Evolutionary conservation across 2,329 filamentous ascomycete species (phyloP).

Genomic region (Mariannaea elegans): DNA sequence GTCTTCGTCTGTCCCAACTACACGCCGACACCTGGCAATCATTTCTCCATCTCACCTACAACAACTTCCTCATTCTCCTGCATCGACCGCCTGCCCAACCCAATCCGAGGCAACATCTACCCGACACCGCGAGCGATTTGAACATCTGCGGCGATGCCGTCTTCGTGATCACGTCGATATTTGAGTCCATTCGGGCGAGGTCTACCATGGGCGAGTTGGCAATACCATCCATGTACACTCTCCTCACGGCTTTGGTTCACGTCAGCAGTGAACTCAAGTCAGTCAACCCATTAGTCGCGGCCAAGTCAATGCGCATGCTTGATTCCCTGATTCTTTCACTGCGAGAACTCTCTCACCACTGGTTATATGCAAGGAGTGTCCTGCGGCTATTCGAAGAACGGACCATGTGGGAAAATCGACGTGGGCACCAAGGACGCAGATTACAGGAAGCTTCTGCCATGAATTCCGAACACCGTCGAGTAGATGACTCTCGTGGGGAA

Average conservation of each 20-base stretch:
- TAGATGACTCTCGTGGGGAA: not conserved
- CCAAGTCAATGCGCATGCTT: conserved; percentile 41
- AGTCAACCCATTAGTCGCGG: conserved; percentile 42
- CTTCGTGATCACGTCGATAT: conserved; percentile 39
- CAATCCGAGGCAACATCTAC: conserved; percentile 15
- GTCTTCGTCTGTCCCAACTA: conserved; percentile 35
- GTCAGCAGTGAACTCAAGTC: conserved; percentile 40
- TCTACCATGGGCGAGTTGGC: conserved; percentile 39
- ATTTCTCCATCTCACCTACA: conserved; percentile 47
- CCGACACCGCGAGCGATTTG: conserved; percentile 34
- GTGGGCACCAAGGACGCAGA: not conserved
- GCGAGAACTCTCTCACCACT: conserved; percentile 40
- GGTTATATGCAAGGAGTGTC: conserved; percentile 45
- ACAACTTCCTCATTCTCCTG: conserved; percentile 46
- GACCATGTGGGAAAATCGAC: conserved; percentile 27
- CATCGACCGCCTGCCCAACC: conserved; percentile 42
- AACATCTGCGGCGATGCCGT: conserved; percentile 45
- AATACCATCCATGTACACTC: conserved; percentile 38
- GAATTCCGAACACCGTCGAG: conserved; percentile 4
- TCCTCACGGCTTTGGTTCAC: conserved; percentile 46
- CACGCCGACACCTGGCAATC: conserved; percentile 41
- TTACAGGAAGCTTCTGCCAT: conserved; percentile 10
- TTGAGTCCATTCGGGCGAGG: conserved; percentile 40
- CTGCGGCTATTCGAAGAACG: conserved; percentile 42
- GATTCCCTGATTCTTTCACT: conserved; percentile 43